Evolutionary conservation across 1,284 basidiomycete genomes (phyloP).

Genomic region (Chalciporus sp.): DNA sequence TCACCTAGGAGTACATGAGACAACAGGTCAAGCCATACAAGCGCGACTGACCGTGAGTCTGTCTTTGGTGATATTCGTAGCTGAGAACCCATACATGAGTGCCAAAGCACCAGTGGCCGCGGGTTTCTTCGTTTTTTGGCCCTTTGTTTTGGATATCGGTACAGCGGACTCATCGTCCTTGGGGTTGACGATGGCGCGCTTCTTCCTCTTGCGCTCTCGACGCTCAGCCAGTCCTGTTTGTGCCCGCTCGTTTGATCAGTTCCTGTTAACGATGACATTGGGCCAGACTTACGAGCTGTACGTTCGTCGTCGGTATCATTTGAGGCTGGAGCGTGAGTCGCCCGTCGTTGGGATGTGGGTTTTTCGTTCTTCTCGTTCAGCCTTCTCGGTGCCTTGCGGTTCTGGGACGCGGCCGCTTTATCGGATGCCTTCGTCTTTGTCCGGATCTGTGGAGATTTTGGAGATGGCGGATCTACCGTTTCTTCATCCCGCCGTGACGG

Average conservation of each 20-base stretch:
- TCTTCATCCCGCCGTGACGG: conserved; percentile 3
- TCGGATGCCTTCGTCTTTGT: background rate
- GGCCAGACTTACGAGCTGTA: conserved; percentile 35
- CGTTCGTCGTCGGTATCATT: conserved; percentile 33
- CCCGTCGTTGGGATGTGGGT: conserved; percentile 16
- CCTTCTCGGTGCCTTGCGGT: conserved; percentile 14
- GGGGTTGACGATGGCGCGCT: conserved; percentile 49
- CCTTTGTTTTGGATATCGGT: conserved; percentile 11
- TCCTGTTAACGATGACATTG: background rate
- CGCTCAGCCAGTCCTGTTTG: conserved; percentile 54
- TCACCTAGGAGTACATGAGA: conserved; percentile 39
- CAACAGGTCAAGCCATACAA: background rate
- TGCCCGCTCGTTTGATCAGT: background rate
- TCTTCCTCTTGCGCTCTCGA: conserved; percentile 55
- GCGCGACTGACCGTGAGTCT: conserved; percentile 62
- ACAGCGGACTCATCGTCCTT: conserved; percentile 17
- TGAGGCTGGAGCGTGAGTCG: conserved; percentile 3
- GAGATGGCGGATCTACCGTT: background rate
- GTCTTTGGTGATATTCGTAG: conserved; percentile 65
- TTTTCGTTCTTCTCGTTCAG: conserved; percentile 18
- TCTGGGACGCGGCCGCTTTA: conserved; percentile 1
- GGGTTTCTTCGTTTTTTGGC: conserved; percentile 37
- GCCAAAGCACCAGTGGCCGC: conserved; percentile 57
- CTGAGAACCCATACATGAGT: conserved; percentile 73
- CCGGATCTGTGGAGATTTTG: background rate